These are phyloP conservation scores for Anethum foeniculum DNA, from an alignment of 140 eudicot genomes.

Conservation along the genomic window DNA sequence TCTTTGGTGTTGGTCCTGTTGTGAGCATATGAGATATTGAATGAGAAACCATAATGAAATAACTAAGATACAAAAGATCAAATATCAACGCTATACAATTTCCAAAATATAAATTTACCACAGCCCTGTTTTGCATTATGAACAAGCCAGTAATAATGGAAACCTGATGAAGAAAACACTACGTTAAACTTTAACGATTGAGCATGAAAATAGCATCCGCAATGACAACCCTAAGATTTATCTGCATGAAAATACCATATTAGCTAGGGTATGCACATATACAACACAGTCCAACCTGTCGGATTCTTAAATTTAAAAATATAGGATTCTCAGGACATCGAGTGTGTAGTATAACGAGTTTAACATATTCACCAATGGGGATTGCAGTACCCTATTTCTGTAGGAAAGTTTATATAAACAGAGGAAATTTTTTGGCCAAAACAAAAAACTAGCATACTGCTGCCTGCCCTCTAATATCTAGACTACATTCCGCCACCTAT, in stretches of 20 bases:
- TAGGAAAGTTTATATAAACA: no score
- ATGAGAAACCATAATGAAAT: background rate
- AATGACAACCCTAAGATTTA: background rate
- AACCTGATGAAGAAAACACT: conserved; percentile 27
- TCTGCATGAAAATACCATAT: background rate
- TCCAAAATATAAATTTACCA: conserved; percentile 32
- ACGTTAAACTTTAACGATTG: background rate
- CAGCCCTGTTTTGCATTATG: conserved; percentile 72
- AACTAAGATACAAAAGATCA: background rate
- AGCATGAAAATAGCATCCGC: background rate
- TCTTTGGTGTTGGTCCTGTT: conserved; percentile 68
- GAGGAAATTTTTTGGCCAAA: no score
- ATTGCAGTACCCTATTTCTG: no score
- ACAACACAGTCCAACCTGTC: background rate
- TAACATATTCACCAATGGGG: background rate
- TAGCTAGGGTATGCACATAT: no score
- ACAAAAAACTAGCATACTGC: no score
- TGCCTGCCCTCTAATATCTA: no score
- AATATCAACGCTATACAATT: background rate
- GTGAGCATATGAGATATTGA: conserved; percentile 8
- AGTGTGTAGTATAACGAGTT: no score
- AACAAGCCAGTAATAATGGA: conserved; percentile 61
- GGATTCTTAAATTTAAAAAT: background rate
- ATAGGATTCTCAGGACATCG: no score
- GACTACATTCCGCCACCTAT: no score